These are phyloP conservation scores for Septoria petroselini DNA, from an alignment of 2,329 filamentous ascomycete genomes.

Conservation along the genomic window DNA sequence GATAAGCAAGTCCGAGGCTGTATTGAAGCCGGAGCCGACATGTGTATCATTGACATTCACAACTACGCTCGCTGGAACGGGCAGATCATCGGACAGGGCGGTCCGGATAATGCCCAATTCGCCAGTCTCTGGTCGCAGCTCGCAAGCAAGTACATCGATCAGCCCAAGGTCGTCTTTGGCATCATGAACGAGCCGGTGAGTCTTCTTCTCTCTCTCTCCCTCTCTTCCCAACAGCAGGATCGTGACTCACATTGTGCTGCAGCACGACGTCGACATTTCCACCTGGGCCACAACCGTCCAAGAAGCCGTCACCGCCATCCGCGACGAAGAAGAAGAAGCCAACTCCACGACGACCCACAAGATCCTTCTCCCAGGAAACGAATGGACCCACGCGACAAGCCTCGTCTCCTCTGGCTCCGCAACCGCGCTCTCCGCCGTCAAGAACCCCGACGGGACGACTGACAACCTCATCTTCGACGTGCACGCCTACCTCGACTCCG, in stretches of 20 bases:
- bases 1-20: constrained; percentile 34
- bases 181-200: constrained; percentile 63
- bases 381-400: constrained; percentile 42
- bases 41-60: constrained; percentile 37
- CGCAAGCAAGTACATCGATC: constrained; percentile 56
- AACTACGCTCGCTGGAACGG: constrained; percentile 50
- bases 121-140: constrained; percentile 55
- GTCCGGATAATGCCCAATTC: constrained; percentile 59
- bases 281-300: constrained; percentile 62
- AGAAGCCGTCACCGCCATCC: constrained; percentile 62
- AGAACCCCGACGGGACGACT: constrained; percentile 34
- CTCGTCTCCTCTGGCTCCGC: constrained; percentile 34
- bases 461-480: constrained; percentile 42
- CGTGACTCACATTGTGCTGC: constrained; percentile 30
- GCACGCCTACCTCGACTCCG: constrained; percentile 44
- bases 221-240: constrained; percentile 46
- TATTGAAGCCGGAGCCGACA: constrained; percentile 38
- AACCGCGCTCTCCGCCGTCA: constrained; percentile 29
- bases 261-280: constrained; percentile 45
- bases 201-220: no score
- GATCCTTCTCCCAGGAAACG: constrained; percentile 63
- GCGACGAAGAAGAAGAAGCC: no score
- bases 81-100: constrained; percentile 63
- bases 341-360: constrained; percentile 55
- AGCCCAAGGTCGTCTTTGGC: constrained; percentile 59